Evolutionary conservation across 2,329 filamentous ascomycete genomes (phyloP).

Genomic region (Aureobasidium uvarum): DNA sequence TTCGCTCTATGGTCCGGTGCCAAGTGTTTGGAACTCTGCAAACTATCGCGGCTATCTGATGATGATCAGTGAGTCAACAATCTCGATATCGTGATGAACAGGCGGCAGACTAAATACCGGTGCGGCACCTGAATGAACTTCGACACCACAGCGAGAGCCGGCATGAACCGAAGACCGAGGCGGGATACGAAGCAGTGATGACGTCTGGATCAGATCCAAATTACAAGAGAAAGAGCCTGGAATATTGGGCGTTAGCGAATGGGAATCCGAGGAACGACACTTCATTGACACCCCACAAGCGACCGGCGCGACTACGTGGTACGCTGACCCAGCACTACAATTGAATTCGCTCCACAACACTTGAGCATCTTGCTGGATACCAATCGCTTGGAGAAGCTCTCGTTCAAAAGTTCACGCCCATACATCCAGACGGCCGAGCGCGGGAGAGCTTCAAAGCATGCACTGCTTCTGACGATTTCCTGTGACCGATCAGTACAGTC

Average conservation of each 20-base stretch:
- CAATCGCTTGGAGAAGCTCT: background rate
- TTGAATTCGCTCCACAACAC: background rate
- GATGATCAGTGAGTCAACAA: background rate
- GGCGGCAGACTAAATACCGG: background rate
- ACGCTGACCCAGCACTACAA: background rate
- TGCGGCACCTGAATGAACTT: background rate
- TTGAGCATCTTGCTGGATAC: background rate
- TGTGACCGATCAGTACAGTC: background rate
- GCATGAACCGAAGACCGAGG: background rate
- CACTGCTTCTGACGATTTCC: background rate
- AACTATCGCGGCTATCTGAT: background rate
- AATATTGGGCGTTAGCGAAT: background rate
- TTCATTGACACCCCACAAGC: background rate
- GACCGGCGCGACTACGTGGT: background rate
- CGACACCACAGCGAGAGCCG: background rate
- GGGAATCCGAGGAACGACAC: background rate
- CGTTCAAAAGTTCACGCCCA: background rate
- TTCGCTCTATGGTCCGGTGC: background rate
- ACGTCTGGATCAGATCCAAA: background rate
- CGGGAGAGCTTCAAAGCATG: background rate
- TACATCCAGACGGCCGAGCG: background rate
- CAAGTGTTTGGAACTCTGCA: background rate
- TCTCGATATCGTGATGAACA: background rate
- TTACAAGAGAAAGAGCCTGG: background rate
- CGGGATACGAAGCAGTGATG: background rate